Percentiles rank a stretch among this genome's conserved stretches.
Conservation (phyloP, 73 alveolate genomes). For the Effrenium voratum region DNA sequence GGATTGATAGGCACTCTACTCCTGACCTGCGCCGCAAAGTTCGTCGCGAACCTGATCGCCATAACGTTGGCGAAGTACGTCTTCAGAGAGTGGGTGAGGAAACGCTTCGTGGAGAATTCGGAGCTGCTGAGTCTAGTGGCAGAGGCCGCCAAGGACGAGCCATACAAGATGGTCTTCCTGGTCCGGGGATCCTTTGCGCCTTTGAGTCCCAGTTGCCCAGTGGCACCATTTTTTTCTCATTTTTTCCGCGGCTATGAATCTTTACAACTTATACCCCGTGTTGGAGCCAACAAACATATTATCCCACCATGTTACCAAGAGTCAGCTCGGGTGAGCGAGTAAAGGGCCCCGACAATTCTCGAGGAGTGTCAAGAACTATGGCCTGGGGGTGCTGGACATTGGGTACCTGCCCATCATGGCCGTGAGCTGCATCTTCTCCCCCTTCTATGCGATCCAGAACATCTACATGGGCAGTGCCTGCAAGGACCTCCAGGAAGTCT, state of each 20-base stretch:
- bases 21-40: conserved; percentile 71
- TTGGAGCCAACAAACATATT: too few relatives aligned
- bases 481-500: conserved; percentile 60
- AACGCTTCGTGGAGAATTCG: conserved; percentile 52
- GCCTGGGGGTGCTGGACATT: conserved; percentile 76
- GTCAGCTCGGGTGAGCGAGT: too few relatives aligned
- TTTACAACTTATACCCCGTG: too few relatives aligned
- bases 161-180: conserved; percentile 89
- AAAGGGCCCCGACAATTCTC: too few relatives aligned
- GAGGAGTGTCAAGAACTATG: conserved; percentile 61
- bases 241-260: too few relatives aligned
- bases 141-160: conserved; percentile 79
- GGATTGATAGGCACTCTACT: conserved; percentile 49
- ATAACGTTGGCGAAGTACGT: conserved; percentile 62
- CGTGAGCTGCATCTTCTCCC: conserved; percentile 53
- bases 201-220: too few relatives aligned
- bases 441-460: conserved; percentile 79
- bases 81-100: conserved; percentile 71
- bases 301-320: too few relatives aligned
- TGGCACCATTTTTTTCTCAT: too few relatives aligned
- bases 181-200: conserved; percentile 74
- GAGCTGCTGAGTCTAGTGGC: conserved; percentile 48
- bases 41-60: conserved; percentile 64
- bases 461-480: conserved; percentile 89
- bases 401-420: conserved; percentile 85